phyloP scores from a whole-genome alignment of 257 asterid species.

The Euphrasia confusa region DNA sequence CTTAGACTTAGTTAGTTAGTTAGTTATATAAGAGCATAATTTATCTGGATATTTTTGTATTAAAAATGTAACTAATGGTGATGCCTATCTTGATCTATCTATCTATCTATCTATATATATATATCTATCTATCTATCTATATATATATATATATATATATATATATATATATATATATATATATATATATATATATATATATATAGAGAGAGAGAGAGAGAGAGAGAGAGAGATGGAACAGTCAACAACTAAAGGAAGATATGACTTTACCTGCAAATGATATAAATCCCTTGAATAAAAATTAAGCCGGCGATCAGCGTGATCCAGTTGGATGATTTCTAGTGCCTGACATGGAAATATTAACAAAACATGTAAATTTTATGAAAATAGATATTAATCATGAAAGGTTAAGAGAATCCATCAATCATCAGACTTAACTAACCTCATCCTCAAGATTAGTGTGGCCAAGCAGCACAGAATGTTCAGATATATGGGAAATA shows the following conservation, averaged over 20 bases:
- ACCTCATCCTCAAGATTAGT: slow-evolving; percentile 42
- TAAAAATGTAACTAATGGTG: too few species aligned
- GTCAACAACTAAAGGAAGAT: background rate
- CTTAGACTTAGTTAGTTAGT: too few species aligned
- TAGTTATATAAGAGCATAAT: too few species aligned
- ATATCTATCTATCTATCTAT: too few species aligned
- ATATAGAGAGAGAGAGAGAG: too few species aligned
- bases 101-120: too few species aligned
- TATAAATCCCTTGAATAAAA: slow-evolving; percentile 29
- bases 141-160: too few species aligned
- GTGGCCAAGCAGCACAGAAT: slow-evolving; percentile 30
- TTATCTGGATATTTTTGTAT: too few species aligned
- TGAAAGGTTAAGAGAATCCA: background rate
- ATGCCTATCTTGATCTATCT: too few species aligned
- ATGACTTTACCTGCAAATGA: slow-evolving; percentile 38
- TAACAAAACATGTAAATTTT: background rate
- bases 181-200: too few species aligned
- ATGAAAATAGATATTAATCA: slow-evolving; percentile 6
- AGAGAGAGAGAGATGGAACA: background rate
- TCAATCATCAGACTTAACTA: slow-evolving; percentile 10
- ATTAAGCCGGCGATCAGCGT: slow-evolving; percentile 15
- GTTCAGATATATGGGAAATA: slow-evolving; percentile 25
- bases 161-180: too few species aligned
- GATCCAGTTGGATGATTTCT: slow-evolving; percentile 30
- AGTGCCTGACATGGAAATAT: slow-evolving; percentile 25